Conservation (phyloP, 768 basidiomycete genomes). For the Trametes coccinea region DNA sequence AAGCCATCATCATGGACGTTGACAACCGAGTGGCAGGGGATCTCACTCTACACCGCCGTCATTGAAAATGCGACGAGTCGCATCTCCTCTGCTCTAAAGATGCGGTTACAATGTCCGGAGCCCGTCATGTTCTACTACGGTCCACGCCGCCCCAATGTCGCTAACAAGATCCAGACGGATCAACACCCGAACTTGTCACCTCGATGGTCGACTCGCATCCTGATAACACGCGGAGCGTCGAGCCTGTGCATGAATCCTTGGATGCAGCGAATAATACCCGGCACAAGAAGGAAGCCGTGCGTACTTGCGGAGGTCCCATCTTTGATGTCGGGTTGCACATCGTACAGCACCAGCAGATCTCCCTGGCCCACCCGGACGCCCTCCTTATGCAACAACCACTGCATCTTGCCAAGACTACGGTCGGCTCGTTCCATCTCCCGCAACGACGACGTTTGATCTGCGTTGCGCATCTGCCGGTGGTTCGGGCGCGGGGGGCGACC, state of each 20-base stretch:
- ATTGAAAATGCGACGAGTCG: background rate
- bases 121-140: too few relatives aligned
- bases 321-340: constrained; percentile 9
- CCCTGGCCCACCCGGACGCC: background rate
- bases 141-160: too few relatives aligned
- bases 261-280: too few relatives aligned
- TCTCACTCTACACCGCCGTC: constrained; percentile 2
- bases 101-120: too few relatives aligned
- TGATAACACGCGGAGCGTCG: too few relatives aligned
- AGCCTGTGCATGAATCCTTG: too few relatives aligned
- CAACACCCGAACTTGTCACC: too few relatives aligned
- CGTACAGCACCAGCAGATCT: constrained; percentile 8
- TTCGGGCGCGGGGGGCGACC: background rate
- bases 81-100: background rate
- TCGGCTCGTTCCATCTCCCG: background rate
- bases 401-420: constrained; percentile 11
- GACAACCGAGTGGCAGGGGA: constrained; percentile 1
- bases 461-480: background rate
- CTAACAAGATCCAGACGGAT: too few relatives aligned
- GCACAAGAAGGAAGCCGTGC: too few relatives aligned
- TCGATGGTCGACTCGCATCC: too few relatives aligned
- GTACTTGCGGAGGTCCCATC: background rate
- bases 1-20: constrained; percentile 2
- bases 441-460: constrained; percentile 10
- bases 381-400: background rate